Evolutionary conservation across 2,329 filamentous ascomycete genomes (phyloP).

Genomic region (Malbranchea zuffiana): DNA sequence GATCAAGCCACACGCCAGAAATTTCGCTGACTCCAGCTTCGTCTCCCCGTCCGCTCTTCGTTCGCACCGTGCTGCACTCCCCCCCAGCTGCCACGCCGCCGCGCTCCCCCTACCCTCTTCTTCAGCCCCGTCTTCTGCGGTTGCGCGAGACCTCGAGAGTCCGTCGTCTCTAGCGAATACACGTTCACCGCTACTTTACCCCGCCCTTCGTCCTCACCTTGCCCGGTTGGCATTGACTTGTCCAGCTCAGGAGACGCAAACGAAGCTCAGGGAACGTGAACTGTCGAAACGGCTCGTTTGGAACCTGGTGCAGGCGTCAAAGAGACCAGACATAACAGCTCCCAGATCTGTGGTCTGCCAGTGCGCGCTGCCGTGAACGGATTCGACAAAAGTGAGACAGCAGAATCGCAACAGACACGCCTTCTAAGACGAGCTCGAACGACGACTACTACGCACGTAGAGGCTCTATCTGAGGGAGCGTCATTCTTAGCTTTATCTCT

Average conservation of each 20-base stretch:
- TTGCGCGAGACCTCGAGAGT: slow-evolving; percentile 1
- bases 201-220: slow-evolving; percentile 18
- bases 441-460: too few relatives aligned
- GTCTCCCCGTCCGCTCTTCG: too few relatives aligned
- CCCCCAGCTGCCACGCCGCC: neutral
- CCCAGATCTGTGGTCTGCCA: neutral
- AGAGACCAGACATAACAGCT: too few relatives aligned
- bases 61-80: neutral
- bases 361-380: neutral
- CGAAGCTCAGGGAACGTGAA: too few relatives aligned
- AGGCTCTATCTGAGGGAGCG: neutral
- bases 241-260: slow-evolving; percentile 26
- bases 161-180: too few relatives aligned
- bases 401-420: neutral
- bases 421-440: too few relatives aligned
- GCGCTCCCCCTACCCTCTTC: slow-evolving; percentile 5
- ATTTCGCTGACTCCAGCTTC: slow-evolving; percentile 17
- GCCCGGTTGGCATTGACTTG: slow-evolving; percentile 41
- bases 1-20: too few relatives aligned
- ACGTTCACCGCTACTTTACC: too few relatives aligned
- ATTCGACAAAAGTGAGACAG: neutral
- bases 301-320: too few relatives aligned
- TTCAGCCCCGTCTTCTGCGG: slow-evolving; percentile 7
- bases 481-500: slow-evolving; percentile 1
- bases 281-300: too few relatives aligned